A percentile compares a stretch with the other conserved stretches of the same genome.
phyloP scores from a whole-genome alignment of 129 eudicot genomes.

The Rutidosis leptorrhynchoides region DNA sequence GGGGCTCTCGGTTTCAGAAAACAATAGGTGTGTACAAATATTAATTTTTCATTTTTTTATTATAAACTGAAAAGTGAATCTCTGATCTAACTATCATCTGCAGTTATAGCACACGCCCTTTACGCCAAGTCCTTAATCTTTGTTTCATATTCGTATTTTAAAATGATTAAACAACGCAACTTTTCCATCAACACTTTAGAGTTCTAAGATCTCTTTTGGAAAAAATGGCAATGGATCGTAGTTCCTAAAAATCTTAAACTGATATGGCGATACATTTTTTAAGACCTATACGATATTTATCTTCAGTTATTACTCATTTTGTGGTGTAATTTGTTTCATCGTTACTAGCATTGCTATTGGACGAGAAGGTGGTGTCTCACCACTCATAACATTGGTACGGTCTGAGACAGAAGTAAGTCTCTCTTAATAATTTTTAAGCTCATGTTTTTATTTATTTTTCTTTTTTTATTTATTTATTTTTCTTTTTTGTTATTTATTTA shows the following conservation, averaged over 20 bases:
- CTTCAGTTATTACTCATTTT: constrained; percentile 15
- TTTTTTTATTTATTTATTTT: neutral
- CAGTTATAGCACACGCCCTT: neutral
- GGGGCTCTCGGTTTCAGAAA: constrained; percentile 94
- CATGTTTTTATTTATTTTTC: neutral
- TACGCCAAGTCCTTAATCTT: neutral
- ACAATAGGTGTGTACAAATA: constrained; percentile 54
- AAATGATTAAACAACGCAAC: neutral
- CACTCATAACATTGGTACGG: constrained; percentile 72
- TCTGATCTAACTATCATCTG: neutral
- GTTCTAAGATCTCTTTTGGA: neutral
- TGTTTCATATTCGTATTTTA: constrained; percentile 7
- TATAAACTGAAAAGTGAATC: neutral
- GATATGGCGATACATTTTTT: constrained; percentile 13
- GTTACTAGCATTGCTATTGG: constrained; percentile 86
- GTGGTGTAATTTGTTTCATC: constrained; percentile 19
- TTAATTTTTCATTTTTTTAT: neutral
- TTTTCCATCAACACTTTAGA: neutral
- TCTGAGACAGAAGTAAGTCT: constrained; percentile 66
- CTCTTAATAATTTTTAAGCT: neutral
- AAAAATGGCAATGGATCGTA: too few species aligned
- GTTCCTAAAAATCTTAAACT: too few species aligned
- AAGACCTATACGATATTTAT: neutral
- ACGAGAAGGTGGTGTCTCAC: constrained; percentile 92
- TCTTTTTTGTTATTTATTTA: too few species aligned